Evolutionary conservation across 805 yeast genomes (phyloP).

Genomic region (Grigorovia yakushimaensis): DNA sequence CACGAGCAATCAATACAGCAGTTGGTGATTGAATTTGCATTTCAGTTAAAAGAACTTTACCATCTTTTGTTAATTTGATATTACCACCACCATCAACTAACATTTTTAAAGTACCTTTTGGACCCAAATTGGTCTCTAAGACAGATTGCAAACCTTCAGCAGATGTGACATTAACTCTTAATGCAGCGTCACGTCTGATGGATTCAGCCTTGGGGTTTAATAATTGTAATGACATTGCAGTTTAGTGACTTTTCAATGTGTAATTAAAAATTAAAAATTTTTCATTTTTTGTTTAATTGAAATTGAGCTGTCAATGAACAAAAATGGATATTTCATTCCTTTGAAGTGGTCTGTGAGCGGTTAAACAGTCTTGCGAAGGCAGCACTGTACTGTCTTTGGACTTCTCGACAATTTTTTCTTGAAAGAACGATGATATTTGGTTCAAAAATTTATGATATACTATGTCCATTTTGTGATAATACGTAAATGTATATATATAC

Average conservation of each 20-base stretch:
- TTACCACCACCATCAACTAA: conserved; percentile 94
- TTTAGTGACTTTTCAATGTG: not conserved
- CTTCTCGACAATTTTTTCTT: too few relatives aligned
- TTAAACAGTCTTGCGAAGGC: too few relatives aligned
- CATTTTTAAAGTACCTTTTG: conserved; percentile 94
- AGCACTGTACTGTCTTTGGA: too few relatives aligned
- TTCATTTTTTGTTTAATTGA: not conserved
- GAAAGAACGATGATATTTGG: too few relatives aligned
- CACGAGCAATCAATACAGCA: conserved; percentile 87
- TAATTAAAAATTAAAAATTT: too few relatives aligned
- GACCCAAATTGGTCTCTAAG: conserved; percentile 85
- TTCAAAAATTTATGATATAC: too few relatives aligned
- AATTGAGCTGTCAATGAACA: not conserved
- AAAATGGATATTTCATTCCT: too few relatives aligned
- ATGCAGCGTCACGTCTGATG: conserved; percentile 88
- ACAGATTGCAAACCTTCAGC: conserved; percentile 96
- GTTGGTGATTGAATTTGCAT: conserved; percentile 96
- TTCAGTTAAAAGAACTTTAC: conserved; percentile 83
- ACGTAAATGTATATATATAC: too few relatives aligned
- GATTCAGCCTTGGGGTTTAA: conserved; percentile 97
- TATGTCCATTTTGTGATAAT: too few relatives aligned
- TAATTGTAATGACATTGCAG: conserved; percentile 58
- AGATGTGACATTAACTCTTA: conserved; percentile 89
- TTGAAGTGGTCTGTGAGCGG: too few relatives aligned
- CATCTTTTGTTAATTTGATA: conserved; percentile 93